Evolutionary conservation across 2,329 filamentous ascomycete species (phyloP), one percentile per base, ranked within the genome.

Genomic region (Colletotrichum plurivorum): DNA sequence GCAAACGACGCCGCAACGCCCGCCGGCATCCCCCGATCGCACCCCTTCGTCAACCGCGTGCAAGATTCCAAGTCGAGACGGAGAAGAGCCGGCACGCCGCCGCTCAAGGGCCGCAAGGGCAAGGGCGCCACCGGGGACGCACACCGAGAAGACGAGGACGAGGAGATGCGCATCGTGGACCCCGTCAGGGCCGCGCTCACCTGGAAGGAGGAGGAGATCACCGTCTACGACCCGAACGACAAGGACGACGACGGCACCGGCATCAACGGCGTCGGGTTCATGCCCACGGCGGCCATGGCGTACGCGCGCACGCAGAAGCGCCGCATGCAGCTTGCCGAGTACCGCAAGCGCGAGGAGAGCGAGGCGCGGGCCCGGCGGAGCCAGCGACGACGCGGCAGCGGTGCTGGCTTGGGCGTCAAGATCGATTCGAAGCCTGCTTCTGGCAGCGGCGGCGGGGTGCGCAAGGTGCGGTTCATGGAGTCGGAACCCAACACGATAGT

Each of bases 201-300:
- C 2, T 92, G 90, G 90, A 89, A 89, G 73, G 88, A 91, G 71
- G 87, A 91, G 72, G 90, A 92, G 75, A 92, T 92, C 69, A 92
- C 90, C 2, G 83, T 91, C 31, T 90, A 91, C 76, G 87, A 91
- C 72, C 87, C 89, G 0, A 82, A 89, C 48, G 90, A 92, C 74
- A 84, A 87, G 71, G 89, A 92, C 71, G 90, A 92, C 73, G 90
- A 92, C 74, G 90, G 90, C 58, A 88, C 86, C 4, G 90, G 90
- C 22, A 88, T 92, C 74, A 91, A 92, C 75, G 90, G 90, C 5
- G 88, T 92, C 69, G 90, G 90, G 0, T 92, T 92, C 79, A 88
- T 85, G 73, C 89, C 90, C 2, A 91, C 89, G 0, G 83, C 89
- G 6, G 88, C 88, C 20, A 82, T 90, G 52, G 89, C 89, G 7